A percentile compares a stretch with the other conserved stretches of the same genome.
Evolutionary conservation across 495 filamentous ascomycete genomes (phyloP).

Genomic region (Hypoxylon rickii): DNA sequence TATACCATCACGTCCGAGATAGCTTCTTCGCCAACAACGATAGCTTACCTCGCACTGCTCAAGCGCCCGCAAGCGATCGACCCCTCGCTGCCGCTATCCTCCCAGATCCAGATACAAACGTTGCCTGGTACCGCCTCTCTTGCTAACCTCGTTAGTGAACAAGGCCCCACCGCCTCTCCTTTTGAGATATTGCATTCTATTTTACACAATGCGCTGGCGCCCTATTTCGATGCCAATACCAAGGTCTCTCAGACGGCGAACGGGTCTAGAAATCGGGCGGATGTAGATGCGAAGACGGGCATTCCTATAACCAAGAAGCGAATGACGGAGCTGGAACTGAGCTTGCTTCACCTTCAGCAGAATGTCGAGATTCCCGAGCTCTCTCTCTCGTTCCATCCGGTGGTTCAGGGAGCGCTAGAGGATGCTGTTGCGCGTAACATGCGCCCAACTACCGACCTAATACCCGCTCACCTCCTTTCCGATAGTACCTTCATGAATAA

Average conservation of each 20-base stretch:
- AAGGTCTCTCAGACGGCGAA: conserved; percentile 74
- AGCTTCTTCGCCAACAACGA: conserved; percentile 74
- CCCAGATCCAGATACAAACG: conserved; percentile 90
- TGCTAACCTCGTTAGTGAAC: conserved; percentile 64
- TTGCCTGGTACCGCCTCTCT: conserved; percentile 77
- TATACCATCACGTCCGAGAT: conserved; percentile 84
- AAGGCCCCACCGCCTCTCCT: conserved; percentile 75
- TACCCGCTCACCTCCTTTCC: conserved; percentile 70
- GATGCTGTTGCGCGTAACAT: conserved; percentile 66
- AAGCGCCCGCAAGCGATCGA: conserved; percentile 90
- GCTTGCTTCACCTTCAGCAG: conserved; percentile 87
- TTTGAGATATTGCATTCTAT: conserved; percentile 88
- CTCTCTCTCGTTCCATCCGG: conserved; percentile 79
- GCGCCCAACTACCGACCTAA: conserved; percentile 73
- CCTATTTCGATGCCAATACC: conserved; percentile 94
- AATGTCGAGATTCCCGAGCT: conserved; percentile 97
- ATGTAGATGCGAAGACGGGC: conserved; percentile 87
- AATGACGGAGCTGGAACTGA: conserved; percentile 89
- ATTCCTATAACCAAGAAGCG: conserved; percentile 97
- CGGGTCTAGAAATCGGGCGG: conserved; percentile 68
- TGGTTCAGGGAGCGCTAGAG: conserved; percentile 82
- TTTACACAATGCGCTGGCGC: conserved; percentile 83
- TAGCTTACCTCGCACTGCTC: conserved; percentile 82
- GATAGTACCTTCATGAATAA: conserved; percentile 93
- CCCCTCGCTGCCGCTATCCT: conserved; percentile 71